Base-by-base conservation (phyloP, 2,329 filamentous ascomycete genomes). In the Pestalotiopsis sp. region DNA sequence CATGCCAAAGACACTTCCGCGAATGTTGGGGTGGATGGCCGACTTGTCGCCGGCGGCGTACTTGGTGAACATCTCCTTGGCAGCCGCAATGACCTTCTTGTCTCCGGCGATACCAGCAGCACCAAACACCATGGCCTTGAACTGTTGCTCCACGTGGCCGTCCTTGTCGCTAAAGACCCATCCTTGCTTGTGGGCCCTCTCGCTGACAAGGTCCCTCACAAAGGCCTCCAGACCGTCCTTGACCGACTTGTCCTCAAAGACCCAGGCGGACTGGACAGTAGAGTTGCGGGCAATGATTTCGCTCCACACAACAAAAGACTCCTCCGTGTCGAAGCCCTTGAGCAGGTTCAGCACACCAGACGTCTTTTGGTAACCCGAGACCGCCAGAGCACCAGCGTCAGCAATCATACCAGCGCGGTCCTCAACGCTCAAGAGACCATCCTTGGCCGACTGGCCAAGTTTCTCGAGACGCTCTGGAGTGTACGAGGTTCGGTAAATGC, bases 381-480 rank as follows among this genome's bases (percentile, higher is more conserved):
- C 89, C 66, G 95, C 93, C 73, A 98, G 86, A 38, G 95, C 94
- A 74, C 94, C 94, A 3, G 95, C 94, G 80, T 98, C 95, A 39
- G 93, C 92, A 79, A 97, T 93, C 92, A 98, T 97, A 77, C 95
- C 95, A 62, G 95, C 93, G 69, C 95, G 90, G 79, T 98, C 95
- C 81, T 98, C 94, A 6, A 97, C 94, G 12, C 90, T 91, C 67
- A 98, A 84, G 11, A 95, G 86, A 4, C 93, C 93, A 61, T 91
- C 82, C 81, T 93, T 96, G 61, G 94, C 95, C 67, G 95, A 93
- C 77, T 94, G 84, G 31, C 95, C 95, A 49, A 98, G 91, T 85
- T 97, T 97, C 73, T 90, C 87, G 59, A 98, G 88, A 45, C 95
- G 91, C 75, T 93, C 91, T 1, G 94, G 92, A 2, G 90, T 87